Percentiles rank a stretch among this genome's conserved stretches.
phyloP scores from a whole-genome alignment of 2,329 filamentous ascomycete genomes.

The Colletotrichum camelliae region DNA sequence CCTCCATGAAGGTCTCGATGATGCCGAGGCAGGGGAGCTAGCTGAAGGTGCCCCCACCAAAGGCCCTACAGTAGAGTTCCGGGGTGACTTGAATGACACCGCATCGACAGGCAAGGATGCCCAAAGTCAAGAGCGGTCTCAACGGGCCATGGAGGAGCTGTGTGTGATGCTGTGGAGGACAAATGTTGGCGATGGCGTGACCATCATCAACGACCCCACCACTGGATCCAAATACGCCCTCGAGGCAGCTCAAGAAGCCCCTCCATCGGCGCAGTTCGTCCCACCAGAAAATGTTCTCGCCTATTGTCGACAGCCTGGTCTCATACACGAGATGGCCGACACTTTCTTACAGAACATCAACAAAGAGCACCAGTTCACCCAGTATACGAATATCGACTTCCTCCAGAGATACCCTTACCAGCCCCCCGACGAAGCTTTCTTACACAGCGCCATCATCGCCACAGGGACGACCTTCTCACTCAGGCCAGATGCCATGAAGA shows the following conservation, averaged over 20 bases:
- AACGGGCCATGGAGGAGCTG: constrained; percentile 23
- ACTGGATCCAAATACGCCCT: constrained; percentile 13
- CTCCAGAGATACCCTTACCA: constrained; percentile 18
- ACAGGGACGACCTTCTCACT: constrained; percentile 13
- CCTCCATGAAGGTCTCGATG: neutral
- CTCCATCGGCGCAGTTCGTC: neutral
- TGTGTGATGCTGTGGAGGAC: constrained; percentile 25
- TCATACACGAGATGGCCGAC: constrained; percentile 12
- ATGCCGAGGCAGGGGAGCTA: neutral
- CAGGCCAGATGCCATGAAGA: neutral
- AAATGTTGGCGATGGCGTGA: constrained; percentile 23
- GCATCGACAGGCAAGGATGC: neutral
- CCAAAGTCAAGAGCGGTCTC: constrained; percentile 7
- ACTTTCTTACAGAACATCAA: constrained; percentile 22
- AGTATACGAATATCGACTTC: constrained; percentile 8
- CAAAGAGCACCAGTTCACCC: constrained; percentile 22
- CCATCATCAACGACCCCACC: constrained; percentile 20
- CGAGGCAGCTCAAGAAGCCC: neutral
- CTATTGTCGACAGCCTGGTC: constrained; percentile 10
- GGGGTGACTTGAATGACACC: neutral
- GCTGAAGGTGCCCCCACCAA: neutral
- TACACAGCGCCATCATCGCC: constrained; percentile 21
- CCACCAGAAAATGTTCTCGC: constrained; percentile 7
- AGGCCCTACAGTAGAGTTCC: neutral
- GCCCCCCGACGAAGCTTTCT: constrained; percentile 2